phyloP scores from a whole-genome alignment of 2,329 filamentous ascomycete species.

The Colletotrichum acutatum region DNA sequence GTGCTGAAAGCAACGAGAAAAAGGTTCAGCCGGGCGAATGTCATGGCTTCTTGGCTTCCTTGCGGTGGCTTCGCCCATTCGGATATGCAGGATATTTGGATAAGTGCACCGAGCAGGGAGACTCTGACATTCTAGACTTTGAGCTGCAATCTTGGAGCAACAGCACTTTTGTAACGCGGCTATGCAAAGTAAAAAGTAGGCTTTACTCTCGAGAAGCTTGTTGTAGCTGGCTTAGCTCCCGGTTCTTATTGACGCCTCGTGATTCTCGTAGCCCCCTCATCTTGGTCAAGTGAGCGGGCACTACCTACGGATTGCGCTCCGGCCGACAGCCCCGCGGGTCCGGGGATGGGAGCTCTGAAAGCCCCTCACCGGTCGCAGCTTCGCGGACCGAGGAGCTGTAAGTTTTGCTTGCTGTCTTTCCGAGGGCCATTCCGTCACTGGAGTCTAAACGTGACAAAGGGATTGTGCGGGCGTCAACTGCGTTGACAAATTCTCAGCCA shows the following conservation, averaged over 20 bases:
- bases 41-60: background rate
- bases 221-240: background rate
- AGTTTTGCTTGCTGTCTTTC: background rate
- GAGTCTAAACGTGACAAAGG: background rate
- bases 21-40: background rate
- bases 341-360: background rate
- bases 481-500: background rate
- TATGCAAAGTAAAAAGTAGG: background rate
- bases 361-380: background rate
- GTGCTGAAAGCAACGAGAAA: background rate
- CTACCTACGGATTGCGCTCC: background rate
- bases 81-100: background rate
- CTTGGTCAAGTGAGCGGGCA: background rate
- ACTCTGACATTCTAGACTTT: background rate
- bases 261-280: background rate
- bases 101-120: background rate
- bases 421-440: background rate
- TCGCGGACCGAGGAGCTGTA: background rate
- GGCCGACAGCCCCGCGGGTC: background rate
- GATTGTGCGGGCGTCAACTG: background rate
- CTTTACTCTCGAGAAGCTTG: background rate
- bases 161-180: background rate
- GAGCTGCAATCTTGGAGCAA: background rate
- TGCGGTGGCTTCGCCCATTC: background rate
- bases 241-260: background rate